Conservation (phyloP, 1,284 basidiomycete genomes). For the Fomitopsis betulina region DNA sequence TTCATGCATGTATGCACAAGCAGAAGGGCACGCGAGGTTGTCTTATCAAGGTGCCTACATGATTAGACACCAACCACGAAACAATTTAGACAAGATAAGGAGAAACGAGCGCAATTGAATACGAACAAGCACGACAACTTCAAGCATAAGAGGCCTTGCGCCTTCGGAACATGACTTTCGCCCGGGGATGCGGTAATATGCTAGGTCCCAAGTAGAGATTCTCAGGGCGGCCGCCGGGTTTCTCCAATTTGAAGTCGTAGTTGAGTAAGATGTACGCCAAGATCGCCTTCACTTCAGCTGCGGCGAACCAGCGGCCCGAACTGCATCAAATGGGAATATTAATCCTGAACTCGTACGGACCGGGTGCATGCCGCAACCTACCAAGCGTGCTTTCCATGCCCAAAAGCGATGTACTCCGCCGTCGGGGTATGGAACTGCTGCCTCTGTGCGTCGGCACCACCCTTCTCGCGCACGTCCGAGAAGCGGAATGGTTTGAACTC, state of each 20-base stretch:
- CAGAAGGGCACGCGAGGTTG: background rate
- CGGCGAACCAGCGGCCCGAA: slow-evolving; percentile 19
- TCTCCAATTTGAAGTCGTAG: slow-evolving; percentile 19
- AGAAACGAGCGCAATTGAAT: background rate
- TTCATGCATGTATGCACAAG: background rate
- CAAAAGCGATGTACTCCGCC: slow-evolving; percentile 22
- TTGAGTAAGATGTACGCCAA: slow-evolving; percentile 14
- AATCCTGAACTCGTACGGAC: background rate
- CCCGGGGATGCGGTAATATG: slow-evolving; percentile 10
- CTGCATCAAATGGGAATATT: background rate
- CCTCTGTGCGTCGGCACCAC: slow-evolving; percentile 14
- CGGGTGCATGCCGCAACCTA: slow-evolving; percentile 10
- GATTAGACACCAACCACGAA: too few relatives aligned
- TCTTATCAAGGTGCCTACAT: too few relatives aligned
- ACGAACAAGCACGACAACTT: background rate
- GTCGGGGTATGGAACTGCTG: slow-evolving; percentile 19
- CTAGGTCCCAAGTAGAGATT: slow-evolving; percentile 5
- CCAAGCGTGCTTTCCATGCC: slow-evolving; percentile 26
- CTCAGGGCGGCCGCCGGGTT: slow-evolving; percentile 15
- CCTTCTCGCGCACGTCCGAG: slow-evolving; percentile 12
- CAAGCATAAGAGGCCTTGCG: background rate
- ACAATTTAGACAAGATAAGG: too few relatives aligned
- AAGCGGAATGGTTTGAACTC: slow-evolving; percentile 11
- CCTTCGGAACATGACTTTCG: slow-evolving; percentile 18
- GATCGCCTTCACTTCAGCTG: slow-evolving; percentile 17